Conservation (phyloP, 768 basidiomycete species). For the Lactarius hengduanensis region DNA sequence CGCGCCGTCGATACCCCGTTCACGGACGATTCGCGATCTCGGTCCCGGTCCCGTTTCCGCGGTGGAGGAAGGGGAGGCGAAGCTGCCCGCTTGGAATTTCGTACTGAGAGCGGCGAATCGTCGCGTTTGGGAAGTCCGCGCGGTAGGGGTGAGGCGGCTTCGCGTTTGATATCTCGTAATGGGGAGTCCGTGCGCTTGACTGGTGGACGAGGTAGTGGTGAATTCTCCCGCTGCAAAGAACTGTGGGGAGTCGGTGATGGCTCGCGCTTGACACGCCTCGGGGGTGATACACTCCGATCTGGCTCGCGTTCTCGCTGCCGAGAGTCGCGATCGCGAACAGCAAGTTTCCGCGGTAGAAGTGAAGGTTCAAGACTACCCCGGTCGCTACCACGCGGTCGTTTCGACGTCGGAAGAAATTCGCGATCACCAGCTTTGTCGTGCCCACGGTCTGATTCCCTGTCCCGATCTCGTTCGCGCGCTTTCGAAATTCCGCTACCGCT, state of each 20-base stretch:
- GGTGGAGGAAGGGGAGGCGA: constrained; percentile 31
- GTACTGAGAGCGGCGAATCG: constrained; percentile 7
- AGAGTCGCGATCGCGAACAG: constrained; percentile 20
- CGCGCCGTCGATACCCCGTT: constrained; percentile 18
- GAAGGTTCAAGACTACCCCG: constrained; percentile 25
- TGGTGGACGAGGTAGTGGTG: constrained; percentile 18
- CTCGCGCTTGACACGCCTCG: constrained; percentile 23
- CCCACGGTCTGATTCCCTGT: constrained; percentile 19
- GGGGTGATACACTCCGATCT: constrained; percentile 21
- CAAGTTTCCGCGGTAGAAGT: constrained; percentile 2
- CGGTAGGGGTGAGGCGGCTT: constrained; percentile 25
- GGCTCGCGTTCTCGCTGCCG: constrained; percentile 23
- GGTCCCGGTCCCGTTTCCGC: constrained; percentile 22
- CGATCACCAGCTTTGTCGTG: constrained; percentile 24
- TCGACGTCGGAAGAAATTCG: constrained; percentile 32
- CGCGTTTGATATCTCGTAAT: constrained; percentile 18
- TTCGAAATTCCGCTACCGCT: constrained; percentile 19
- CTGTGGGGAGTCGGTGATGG: constrained; percentile 30
- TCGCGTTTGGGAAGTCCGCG: constrained; percentile 22
- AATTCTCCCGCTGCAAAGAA: constrained; percentile 20
- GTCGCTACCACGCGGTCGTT: constrained; percentile 47
- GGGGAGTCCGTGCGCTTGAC: constrained; percentile 20
- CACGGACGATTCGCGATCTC: constrained; percentile 22
- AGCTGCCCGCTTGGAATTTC: constrained; percentile 40
- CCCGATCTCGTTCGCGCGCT: constrained; percentile 28